A percentile compares a stretch with the other conserved stretches of the same genome.
Conservation (phyloP, 768 basidiomycete species). For the Leccinum uliginosum region DNA sequence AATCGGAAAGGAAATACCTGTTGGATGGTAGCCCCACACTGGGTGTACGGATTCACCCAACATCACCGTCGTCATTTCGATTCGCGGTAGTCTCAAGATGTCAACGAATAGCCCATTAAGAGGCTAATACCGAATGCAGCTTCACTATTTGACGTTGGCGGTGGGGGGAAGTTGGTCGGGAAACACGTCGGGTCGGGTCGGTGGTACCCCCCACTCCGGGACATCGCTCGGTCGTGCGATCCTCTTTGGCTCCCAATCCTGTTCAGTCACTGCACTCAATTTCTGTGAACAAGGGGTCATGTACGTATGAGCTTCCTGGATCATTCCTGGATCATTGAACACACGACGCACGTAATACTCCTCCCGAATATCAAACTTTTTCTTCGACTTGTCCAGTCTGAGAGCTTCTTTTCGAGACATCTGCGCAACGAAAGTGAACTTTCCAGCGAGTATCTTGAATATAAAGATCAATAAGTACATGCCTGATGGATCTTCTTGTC, state of each 20-base stretch:
- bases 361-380: constrained; percentile 88
- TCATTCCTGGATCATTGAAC: neutral
- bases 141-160: constrained; percentile 4
- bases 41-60: neutral
- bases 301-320: neutral
- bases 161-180: constrained; percentile 18
- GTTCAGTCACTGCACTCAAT: constrained; percentile 55
- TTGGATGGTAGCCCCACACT: neutral
- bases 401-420: constrained; percentile 77
- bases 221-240: constrained; percentile 79
- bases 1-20: neutral
- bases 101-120: neutral
- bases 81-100: neutral
- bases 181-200: constrained; percentile 35
- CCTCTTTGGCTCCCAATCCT: constrained; percentile 85
- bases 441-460: neutral
- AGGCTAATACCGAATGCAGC: neutral
- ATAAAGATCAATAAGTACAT: constrained; percentile 7
- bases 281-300: constrained; percentile 36
- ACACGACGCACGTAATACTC: constrained; percentile 84
- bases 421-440: constrained; percentile 29
- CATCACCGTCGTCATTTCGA: neutral
- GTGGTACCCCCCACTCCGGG: constrained; percentile 92
- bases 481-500: constrained; percentile 75
- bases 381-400: constrained; percentile 60